Base-by-base conservation (phyloP, 768 basidiomycete species). In the Tricholoma matsutake region DNA sequence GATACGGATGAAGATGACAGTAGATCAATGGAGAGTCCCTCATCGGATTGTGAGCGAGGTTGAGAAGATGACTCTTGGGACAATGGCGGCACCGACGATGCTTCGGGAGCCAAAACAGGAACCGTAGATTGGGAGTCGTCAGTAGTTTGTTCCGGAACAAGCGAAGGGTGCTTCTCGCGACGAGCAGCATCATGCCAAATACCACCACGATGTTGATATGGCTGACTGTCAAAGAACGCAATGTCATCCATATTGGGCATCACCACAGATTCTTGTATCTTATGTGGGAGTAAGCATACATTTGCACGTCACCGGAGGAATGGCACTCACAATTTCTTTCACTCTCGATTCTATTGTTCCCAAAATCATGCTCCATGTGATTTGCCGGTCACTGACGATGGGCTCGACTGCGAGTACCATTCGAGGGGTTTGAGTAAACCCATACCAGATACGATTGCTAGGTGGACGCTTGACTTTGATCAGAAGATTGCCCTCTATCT, bases 191-290 rank as follows among this genome's bases (percentile, higher is more conserved):
- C 92, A 7, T 85, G 80, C 84, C 90, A 98, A 64, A 99, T 91
- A 6, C 96, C 96, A 49, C 96, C 96, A 37, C 96, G 87, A 60
- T 83, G 87, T 55, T 69, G 66, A 67, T 83, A 88, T 2, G 70
- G 67, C 3, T 68, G 68, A 35, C 90, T 96, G 72, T 97, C 91
- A 71, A 96, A 98, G 81, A 95, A 98, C 11, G 95, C 82, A 61
- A 98, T 91, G 68, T 99, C 97, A 72, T 99, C 97, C 94, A 98
- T 97, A 75, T 97, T 93, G 5, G 97, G 97, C 71, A 96, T 76
- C 18, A 99, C 97, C 18, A 98, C 84, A 0, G 95, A 95, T 66
- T 99, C 96, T 66, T 86, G 83, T 60, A 98, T 92, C 96, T 98
- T 16, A 57, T 61, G 39, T 41, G 37, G 2, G 58, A 51, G 58